Evolutionary conservation across 257 asterid species (phyloP).

Genomic region (Plantago major): DNA sequence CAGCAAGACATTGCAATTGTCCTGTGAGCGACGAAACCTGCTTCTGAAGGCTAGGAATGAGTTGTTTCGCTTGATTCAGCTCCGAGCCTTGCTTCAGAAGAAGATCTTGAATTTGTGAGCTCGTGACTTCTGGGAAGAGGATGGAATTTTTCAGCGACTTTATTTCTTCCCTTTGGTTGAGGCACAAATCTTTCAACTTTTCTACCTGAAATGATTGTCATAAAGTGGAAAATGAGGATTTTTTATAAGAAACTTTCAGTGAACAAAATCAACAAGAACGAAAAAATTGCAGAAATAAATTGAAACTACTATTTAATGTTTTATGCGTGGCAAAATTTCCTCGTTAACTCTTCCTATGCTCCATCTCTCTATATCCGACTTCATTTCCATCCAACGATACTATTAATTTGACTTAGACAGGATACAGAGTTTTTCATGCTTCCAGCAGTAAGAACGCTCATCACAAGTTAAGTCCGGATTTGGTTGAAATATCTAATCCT

Average conservation of each 20-base stretch:
- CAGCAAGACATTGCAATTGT: constrained; percentile 76
- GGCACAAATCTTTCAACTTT: constrained; percentile 87
- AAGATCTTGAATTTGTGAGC: constrained; percentile 55
- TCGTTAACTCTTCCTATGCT: too few relatives aligned
- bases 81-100: constrained; percentile 74
- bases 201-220: constrained; percentile 57
- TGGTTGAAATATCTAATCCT: too few relatives aligned
- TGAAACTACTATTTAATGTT: neutral
- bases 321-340: too few relatives aligned
- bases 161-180: constrained; percentile 95
- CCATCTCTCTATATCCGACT: too few relatives aligned
- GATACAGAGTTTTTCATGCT: too few relatives aligned
- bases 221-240: neutral
- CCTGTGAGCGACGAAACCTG: constrained; percentile 96
- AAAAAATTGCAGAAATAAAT: neutral
- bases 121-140: constrained; percentile 74
- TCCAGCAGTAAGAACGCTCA: too few relatives aligned
- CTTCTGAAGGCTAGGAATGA: constrained; percentile 78
- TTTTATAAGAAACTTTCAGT: neutral
- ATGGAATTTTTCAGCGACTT: constrained; percentile 68
- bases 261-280: neutral
- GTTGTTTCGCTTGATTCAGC: constrained; percentile 78
- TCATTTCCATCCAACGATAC: too few relatives aligned
- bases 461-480: too few relatives aligned
- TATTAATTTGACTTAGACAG: too few relatives aligned